Conservation (phyloP, 495 filamentous ascomycete species). For the Tuber aestivum region DNA sequence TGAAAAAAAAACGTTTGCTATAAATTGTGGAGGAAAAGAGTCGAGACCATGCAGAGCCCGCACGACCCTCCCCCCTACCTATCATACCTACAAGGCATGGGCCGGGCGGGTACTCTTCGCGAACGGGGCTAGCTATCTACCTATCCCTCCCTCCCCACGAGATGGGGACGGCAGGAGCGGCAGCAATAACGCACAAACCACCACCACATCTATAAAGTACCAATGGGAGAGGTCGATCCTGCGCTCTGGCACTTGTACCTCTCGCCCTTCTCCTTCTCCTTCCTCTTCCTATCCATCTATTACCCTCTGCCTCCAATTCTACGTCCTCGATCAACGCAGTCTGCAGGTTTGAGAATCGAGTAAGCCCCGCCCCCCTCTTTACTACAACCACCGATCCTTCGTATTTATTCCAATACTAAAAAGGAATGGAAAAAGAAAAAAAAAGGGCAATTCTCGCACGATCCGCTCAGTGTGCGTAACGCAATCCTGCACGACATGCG, state of each 20-base stretch:
- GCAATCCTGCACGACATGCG: slow-evolving; percentile 30
- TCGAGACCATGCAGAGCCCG: neutral
- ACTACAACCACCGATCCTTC: neutral
- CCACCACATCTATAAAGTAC: neutral
- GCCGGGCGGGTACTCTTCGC: neutral
- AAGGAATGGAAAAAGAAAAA: slow-evolving; percentile 14
- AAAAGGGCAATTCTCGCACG: slow-evolving; percentile 35
- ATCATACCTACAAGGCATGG: neutral
- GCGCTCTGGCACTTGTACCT: neutral
- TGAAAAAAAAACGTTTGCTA: too few species aligned
- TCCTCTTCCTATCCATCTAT: too few species aligned
- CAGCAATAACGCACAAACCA: neutral
- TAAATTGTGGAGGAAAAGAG: neutral
- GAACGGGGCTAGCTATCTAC: neutral
- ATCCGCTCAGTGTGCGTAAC: slow-evolving; percentile 28
- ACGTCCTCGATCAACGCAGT: neutral
- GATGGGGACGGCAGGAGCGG: neutral
- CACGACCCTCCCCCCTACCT: neutral
- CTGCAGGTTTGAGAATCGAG: slow-evolving; percentile 17
- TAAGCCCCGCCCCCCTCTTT: neutral
- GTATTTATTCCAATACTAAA: slow-evolving; percentile 7
- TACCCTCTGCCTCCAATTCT: neutral
- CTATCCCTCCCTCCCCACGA: neutral
- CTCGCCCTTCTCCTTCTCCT: neutral
- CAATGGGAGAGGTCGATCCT: neutral